These are phyloP conservation scores for Barnettozyma populi DNA, from an alignment of 805 yeast genomes.

Conservation along the genomic window DNA sequence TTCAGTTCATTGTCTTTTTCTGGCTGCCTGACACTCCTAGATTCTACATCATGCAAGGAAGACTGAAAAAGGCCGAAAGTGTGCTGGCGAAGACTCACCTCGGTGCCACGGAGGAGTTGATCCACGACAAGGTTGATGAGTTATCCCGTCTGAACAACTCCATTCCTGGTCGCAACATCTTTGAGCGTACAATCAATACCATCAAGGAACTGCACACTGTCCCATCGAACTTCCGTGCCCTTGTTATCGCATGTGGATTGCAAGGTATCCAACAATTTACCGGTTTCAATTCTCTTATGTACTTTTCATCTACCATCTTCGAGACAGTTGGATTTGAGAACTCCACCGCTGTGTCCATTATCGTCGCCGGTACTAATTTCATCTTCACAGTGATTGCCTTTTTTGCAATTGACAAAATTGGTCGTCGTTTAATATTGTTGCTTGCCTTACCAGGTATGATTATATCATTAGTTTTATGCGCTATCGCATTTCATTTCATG, in stretches of 20 bases:
- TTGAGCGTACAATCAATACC: constrained; percentile 52
- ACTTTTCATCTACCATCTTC: constrained; percentile 89
- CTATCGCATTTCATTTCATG: constrained; percentile 87
- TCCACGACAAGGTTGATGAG: constrained; percentile 65
- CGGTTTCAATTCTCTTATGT: constrained; percentile 95
- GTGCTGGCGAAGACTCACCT: constrained; percentile 62
- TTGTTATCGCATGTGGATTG: constrained; percentile 84
- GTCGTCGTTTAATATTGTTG: constrained; percentile 78
- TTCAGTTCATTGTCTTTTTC: constrained; percentile 70
- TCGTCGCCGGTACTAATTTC: constrained; percentile 92
- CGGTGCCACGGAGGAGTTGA: constrained; percentile 56
- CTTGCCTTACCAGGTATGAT: constrained; percentile 86
- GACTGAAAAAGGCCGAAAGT: constrained; percentile 55
- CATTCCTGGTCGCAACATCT: constrained; percentile 42
- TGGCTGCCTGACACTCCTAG: constrained; percentile 97
- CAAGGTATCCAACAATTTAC: constrained; percentile 97
- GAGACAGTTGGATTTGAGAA: constrained; percentile 84
- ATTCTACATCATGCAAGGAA: constrained; percentile 69
- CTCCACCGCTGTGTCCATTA: constrained; percentile 91
- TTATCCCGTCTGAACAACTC: constrained; percentile 43
- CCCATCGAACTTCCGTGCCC: constrained; percentile 83
- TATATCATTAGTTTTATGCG: constrained; percentile 66
- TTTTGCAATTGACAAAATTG: constrained; percentile 79
- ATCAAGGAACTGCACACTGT: constrained; percentile 56
- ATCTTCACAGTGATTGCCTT: constrained; percentile 83